A percentile compares a stretch with the other conserved stretches of the same genome.
Evolutionary conservation across 768 basidiomycete species (phyloP).

Genomic region (Exidia glandulosa): DNA sequence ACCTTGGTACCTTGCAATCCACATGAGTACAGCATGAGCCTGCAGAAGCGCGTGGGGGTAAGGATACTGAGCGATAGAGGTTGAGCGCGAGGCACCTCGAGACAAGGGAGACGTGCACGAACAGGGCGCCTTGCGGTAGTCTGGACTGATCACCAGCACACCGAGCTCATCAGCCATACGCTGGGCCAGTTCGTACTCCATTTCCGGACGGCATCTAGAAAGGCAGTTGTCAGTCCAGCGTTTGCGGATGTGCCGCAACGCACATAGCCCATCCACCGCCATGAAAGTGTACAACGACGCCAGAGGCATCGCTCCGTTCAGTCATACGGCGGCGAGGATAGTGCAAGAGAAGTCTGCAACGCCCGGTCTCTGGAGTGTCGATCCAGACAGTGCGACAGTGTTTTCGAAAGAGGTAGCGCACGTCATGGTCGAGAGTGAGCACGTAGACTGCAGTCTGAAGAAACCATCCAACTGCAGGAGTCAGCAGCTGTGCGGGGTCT

Average conservation of each 20-base stretch:
- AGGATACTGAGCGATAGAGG: constrained; percentile 3
- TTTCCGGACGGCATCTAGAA: constrained; percentile 8
- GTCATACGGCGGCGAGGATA: neutral
- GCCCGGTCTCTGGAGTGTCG: neutral
- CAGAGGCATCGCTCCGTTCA: neutral
- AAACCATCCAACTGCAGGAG: neutral
- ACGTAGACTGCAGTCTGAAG: neutral
- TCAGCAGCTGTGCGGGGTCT: neutral
- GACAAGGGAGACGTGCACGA: neutral
- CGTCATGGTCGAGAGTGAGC: neutral
- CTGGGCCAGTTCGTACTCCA: constrained; percentile 6
- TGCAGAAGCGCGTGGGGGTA: constrained; percentile 9
- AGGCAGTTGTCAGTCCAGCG: neutral
- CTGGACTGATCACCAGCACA: constrained; percentile 8
- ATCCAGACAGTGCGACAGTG: neutral
- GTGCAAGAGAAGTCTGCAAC: neutral
- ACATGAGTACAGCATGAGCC: constrained; percentile 2
- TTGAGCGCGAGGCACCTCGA: neutral
- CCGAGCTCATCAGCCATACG: constrained; percentile 6
- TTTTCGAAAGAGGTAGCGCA: neutral
- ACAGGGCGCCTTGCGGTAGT: constrained; percentile 9
- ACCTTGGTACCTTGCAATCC: constrained; percentile 5
- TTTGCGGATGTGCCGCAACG: neutral
- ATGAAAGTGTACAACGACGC: constrained; percentile 7
- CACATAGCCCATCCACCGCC: constrained; percentile 11